Percentiles rank a stretch among this genome's conserved stretches.
phyloP scores from a whole-genome alignment of 2,329 filamentous ascomycete species.

The Furcasterigmium sp. region DNA sequence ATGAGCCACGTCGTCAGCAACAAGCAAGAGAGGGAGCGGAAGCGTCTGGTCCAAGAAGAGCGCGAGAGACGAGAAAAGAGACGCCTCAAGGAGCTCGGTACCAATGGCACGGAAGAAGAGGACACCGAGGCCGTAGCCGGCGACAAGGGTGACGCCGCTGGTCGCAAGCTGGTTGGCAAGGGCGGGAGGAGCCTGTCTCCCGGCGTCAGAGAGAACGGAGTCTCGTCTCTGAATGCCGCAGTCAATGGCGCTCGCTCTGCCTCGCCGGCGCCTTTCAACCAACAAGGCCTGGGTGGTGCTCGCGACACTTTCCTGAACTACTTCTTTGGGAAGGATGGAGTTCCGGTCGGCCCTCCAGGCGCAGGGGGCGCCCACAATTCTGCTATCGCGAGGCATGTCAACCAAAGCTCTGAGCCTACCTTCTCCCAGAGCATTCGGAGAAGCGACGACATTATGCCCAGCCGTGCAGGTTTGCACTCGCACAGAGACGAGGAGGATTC shows the following conservation, averaged over 20 bases:
- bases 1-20: conserved; percentile 96
- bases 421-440: conserved; percentile 81
- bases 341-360: conserved; percentile 31
- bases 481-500: conserved; percentile 33
- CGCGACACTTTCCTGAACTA: conserved; percentile 96
- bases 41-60: conserved; percentile 73
- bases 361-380: conserved; percentile 27
- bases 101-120: conserved; percentile 72
- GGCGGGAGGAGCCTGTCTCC: conserved; percentile 78
- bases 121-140: conserved; percentile 44
- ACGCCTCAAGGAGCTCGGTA: conserved; percentile 75
- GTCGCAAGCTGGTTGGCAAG: conserved; percentile 38
- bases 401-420: conserved; percentile 72
- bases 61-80: conserved; percentile 79
- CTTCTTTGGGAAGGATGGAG: conserved; percentile 94
- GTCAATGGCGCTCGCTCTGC: conserved; percentile 61
- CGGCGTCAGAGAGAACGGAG: conserved; percentile 63
- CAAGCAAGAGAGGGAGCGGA: conserved; percentile 91
- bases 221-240: conserved; percentile 54
- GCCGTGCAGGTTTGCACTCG: conserved; percentile 41
- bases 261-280: conserved; percentile 57
- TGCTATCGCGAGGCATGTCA: conserved; percentile 60
- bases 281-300: conserved; percentile 55
- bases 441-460: conserved; percentile 51
- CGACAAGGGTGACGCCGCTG: conserved; percentile 45